Percentiles rank a stretch among this genome's conserved stretches.
Evolutionary conservation across 208 protist species (phyloP).

Genomic region (Trypanosoma cruzi): DNA sequence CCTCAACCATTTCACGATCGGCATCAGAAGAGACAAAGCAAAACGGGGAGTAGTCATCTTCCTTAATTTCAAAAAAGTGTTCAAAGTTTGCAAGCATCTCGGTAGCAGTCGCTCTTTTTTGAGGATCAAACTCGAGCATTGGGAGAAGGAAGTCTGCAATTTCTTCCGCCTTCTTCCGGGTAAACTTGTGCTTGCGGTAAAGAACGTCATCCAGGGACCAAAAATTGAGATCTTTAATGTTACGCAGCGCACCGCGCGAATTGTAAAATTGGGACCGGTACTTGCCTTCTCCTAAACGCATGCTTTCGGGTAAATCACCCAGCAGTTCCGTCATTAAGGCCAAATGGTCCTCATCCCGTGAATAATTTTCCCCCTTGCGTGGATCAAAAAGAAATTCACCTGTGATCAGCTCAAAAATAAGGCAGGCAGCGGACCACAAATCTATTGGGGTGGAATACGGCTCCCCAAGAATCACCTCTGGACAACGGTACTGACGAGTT

Average conservation of each 20-base stretch:
- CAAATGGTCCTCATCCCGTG: constrained; percentile 93
- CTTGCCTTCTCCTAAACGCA: constrained; percentile 81
- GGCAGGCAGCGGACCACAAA: constrained; percentile 93
- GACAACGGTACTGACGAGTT: constrained; percentile 93
- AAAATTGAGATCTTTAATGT: constrained; percentile 82
- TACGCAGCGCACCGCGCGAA: constrained; percentile 71
- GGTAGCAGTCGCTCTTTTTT: constrained; percentile 83
- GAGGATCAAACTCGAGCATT: constrained; percentile 93
- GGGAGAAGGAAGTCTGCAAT: constrained; percentile 95
- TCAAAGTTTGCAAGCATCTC: constrained; percentile 84
- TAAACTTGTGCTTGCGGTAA: constrained; percentile 94
- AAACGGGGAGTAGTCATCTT: constrained; percentile 84
- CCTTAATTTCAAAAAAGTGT: constrained; percentile 82
- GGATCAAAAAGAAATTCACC: constrained; percentile 95
- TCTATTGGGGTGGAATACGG: constrained; percentile 87
- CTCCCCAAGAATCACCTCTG: constrained; percentile 93
- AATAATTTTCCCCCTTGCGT: constrained; percentile 89
- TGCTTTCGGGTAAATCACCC: constrained; percentile 87
- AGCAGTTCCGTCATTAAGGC: constrained; percentile 95
- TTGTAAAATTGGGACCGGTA: constrained; percentile 88
- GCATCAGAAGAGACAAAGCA: constrained; percentile 59
- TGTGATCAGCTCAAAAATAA: constrained; percentile 95
- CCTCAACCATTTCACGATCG: constrained; percentile 26
- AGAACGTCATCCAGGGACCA: constrained; percentile 91
- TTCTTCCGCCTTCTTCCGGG: constrained; percentile 81